These are phyloP conservation scores for Pseudonitzschia delicatissima DNA, from an alignment of 108 stramenopile genomes.

Conservation along the genomic window DNA sequence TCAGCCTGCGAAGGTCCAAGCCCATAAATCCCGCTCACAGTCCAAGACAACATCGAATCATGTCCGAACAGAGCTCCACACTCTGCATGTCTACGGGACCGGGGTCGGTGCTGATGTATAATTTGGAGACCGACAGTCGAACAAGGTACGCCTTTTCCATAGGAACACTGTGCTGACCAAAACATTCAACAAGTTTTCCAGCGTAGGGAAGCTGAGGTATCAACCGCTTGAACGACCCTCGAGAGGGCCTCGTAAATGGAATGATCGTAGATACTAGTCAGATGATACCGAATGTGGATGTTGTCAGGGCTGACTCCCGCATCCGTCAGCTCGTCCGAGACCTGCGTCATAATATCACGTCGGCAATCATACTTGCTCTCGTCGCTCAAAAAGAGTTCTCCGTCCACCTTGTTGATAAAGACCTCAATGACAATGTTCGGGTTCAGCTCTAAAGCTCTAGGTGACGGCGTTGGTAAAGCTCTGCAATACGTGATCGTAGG, in stretches of 20 bases:
- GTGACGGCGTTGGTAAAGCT: conserved; percentile 87
- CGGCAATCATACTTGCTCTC: conserved; percentile 97
- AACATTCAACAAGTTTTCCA: conserved; percentile 94
- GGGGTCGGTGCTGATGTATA: conserved; percentile 96
- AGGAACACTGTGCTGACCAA: conserved; percentile 88
- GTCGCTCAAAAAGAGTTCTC: conserved; percentile 95
- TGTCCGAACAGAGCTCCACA: conserved; percentile 96
- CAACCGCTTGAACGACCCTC: conserved; percentile 87
- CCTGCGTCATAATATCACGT: conserved; percentile 87
- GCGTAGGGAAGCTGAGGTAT: conserved; percentile 91
- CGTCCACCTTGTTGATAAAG: conserved; percentile 99
- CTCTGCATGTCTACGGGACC: conserved; percentile 96
- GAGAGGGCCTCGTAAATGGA: conserved; percentile 95
- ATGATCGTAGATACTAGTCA: conserved; percentile 97
- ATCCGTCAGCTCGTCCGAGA: conserved; percentile 80
- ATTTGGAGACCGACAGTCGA: conserved; percentile 95
- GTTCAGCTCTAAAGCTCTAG: conserved; percentile 79
- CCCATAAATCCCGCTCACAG: conserved; percentile 98
- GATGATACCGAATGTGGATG: conserved; percentile 85
- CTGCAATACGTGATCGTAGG: conserved; percentile 85
- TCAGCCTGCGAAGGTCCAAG: conserved; percentile 43
- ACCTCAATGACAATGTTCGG: conserved; percentile 91
- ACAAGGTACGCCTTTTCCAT: conserved; percentile 98
- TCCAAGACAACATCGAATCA: conserved; percentile 99
- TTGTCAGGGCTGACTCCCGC: conserved; percentile 78